phyloP scores from a whole-genome alignment of 371 early-diverging fungal species.

The Funneliformis caledonium region DNA sequence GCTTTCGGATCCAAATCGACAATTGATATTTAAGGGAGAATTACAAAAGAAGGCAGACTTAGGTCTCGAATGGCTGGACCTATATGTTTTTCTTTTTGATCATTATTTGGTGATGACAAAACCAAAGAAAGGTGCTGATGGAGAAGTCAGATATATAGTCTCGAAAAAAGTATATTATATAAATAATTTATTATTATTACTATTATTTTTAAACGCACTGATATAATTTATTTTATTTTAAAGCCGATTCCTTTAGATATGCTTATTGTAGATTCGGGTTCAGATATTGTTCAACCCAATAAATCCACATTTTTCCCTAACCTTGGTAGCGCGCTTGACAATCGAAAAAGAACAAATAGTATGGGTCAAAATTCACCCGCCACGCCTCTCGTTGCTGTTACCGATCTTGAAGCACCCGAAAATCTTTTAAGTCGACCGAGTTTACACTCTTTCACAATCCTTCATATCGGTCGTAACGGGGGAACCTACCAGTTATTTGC shows the following conservation, averaged over 20 bases:
- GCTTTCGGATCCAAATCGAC: constrained; percentile 69
- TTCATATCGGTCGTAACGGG: constrained; percentile 75
- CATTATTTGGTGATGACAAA: constrained; percentile 83
- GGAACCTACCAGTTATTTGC: constrained; percentile 73
- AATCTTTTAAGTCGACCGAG: neutral
- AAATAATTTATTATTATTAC: constrained; percentile 41
- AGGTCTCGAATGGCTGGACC: constrained; percentile 64
- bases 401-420: constrained; percentile 42
- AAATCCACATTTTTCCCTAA: constrained; percentile 1
- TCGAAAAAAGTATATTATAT: constrained; percentile 44
- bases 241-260: constrained; percentile 80
- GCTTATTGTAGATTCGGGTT: constrained; percentile 66
- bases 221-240: neutral
- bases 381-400: neutral
- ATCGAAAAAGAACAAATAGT: neutral
- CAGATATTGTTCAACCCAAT: constrained; percentile 47
- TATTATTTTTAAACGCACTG: neutral
- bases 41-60: constrained; percentile 67
- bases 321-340: neutral
- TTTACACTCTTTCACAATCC: constrained; percentile 65
- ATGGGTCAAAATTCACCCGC: no score
- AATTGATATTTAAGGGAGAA: constrained; percentile 79
- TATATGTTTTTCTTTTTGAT: constrained; percentile 85
- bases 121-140: constrained; percentile 59
- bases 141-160: constrained; percentile 32